Percentiles rank a stretch among this genome's conserved stretches.
These are phyloP conservation scores for Rugosomyces carneus DNA, from an alignment of 1,284 basidiomycete species.

Conservation along the genomic window DNA sequence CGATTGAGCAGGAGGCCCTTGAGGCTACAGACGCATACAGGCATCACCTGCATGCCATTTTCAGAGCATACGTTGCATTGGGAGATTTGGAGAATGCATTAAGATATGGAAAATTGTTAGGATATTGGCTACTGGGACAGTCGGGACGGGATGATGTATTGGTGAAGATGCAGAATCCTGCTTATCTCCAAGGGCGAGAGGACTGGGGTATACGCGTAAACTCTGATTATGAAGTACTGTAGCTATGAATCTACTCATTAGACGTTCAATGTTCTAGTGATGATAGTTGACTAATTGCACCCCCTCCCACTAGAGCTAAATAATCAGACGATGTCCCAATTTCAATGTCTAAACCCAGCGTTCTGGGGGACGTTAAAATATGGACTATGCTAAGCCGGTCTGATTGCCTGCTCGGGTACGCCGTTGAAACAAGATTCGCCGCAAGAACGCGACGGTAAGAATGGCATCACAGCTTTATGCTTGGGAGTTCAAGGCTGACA, in stretches of 20 bases:
- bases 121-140: conserved; percentile 14
- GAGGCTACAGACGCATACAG: conserved; percentile 17
- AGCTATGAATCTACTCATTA: too few species aligned
- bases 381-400: too few species aligned
- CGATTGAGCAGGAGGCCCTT: conserved; percentile 16
- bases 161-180: conserved; percentile 9
- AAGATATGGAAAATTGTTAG: conserved; percentile 15
- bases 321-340: too few species aligned
- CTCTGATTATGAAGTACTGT: conserved; percentile 2
- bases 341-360: too few species aligned
- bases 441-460: too few species aligned
- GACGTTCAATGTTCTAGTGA: too few species aligned
- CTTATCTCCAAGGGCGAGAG: conserved; percentile 9
- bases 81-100: conserved; percentile 14
- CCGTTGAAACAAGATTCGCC: too few species aligned
- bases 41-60: conserved; percentile 16
- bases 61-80: conserved; percentile 15
- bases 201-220: conserved; percentile 14
- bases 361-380: too few species aligned
- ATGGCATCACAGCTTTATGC: not conserved
- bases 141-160: conserved; percentile 12
- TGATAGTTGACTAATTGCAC: too few species aligned
- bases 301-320: too few species aligned
- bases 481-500: not conserved
- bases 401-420: too few species aligned